phyloP scores from a whole-genome alignment of 257 asterid species.

The Ehretia macrophylla region DNA sequence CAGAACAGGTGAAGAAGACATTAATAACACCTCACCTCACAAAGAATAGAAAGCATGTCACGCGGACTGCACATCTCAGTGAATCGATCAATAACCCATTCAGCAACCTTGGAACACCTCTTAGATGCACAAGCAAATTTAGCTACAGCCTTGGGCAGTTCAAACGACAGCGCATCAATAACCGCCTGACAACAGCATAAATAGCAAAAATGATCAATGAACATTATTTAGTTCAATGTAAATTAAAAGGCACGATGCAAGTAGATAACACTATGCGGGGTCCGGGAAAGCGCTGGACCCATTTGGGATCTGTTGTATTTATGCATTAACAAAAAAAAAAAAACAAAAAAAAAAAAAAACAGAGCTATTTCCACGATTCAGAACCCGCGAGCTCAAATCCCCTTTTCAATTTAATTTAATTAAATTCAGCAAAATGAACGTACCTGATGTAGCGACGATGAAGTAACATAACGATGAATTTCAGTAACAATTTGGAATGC shows the following conservation, averaged over 20 bases:
- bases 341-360: no score
- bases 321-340: no score
- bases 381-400: no score
- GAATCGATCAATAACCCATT: constrained; percentile 37
- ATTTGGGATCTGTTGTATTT: no score
- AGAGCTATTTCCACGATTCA: no score
- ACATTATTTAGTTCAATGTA: neutral
- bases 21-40: constrained; percentile 46
- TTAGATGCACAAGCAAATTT: constrained; percentile 53
- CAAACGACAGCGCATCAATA: constrained; percentile 65
- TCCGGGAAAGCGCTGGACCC: no score
- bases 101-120: constrained; percentile 54
- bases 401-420: no score
- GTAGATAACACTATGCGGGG: no score
- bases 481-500: constrained; percentile 44
- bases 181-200: constrained; percentile 38
- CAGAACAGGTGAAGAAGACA: neutral
- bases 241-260: neutral
- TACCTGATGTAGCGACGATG: constrained; percentile 55
- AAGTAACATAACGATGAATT: constrained; percentile 38
- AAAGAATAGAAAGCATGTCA: constrained; percentile 78
- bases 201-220: no score
- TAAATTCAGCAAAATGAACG: neutral
- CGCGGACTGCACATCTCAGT: constrained; percentile 59
- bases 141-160: constrained; percentile 63